Evolutionary conservation across 1,139 yeast species (phyloP), one percentile per base, ranked within the genome.

Genomic region (Geotrichum fermentans): DNA sequence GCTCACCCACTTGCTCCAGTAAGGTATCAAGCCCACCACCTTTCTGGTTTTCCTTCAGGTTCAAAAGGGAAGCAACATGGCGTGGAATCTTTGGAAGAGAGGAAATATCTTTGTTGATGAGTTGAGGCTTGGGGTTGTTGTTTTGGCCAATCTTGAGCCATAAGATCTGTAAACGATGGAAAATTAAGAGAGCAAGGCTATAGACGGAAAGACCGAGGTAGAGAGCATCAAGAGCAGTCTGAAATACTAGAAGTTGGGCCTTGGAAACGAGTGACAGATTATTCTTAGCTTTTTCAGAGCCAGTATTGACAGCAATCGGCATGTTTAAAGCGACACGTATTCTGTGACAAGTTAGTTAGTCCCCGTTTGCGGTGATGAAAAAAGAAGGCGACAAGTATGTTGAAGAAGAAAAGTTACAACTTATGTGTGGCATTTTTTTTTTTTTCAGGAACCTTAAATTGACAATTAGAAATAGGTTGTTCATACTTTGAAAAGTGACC

Each of bases 11-110:
- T 59, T 87, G 87, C 58, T 77, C 80, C 60, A 90, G 72, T 41
- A 94, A 72, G 0, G 95, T 96, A 53, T 84, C 90, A 40, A 84
- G 67, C 1, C 97, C 97, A 1, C 97, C 98, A 22, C 95, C 96
- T 52, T 86, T 89, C 61, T 85, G 94, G 57, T 83, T 92, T 48
- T 80, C 89, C 59, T 80, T 79, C 61, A 82, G 74, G 56, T 79
- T 82, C 53, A 92, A 68, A 16, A 92, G 80, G 29, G 86, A 80
- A 10, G 95, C 83, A 21, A 92, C 60, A 49, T 85, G 75, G 55
- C 75, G 76, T 2, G 99, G 99, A 39, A 89, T 75, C 65, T 92
- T 92, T 43, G 73, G 62, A 52, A 92, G 70, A 58, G 78, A 76
- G 52, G 73, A 73, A 37, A 88, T 89, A 67, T 94, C 98, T 54